A percentile compares a stretch with the other conserved stretches of the same genome.
Conservation (phyloP, 768 basidiomycete species). For the Daedaleopsis nitida region DNA sequence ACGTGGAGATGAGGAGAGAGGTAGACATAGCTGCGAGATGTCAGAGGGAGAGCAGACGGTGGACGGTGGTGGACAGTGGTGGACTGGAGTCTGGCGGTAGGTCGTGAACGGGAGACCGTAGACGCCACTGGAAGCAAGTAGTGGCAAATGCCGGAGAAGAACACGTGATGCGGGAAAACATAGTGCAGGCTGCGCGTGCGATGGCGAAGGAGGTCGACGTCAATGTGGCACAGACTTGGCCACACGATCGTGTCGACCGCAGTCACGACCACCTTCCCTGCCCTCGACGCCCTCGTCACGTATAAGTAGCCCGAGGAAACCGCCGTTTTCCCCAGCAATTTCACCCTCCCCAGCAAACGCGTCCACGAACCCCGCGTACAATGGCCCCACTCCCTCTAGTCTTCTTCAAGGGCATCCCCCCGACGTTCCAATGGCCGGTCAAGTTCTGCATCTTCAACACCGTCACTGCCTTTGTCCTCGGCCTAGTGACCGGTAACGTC, state of each 20-base stretch:
- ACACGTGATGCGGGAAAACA: neutral
- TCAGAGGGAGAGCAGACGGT: neutral
- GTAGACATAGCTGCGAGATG: conserved; percentile 40
- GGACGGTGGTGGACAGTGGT: neutral
- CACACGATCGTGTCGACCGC: neutral
- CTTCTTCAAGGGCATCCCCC: conserved; percentile 23
- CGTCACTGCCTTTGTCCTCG: conserved; percentile 53
- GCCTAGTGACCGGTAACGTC: conserved; percentile 74
- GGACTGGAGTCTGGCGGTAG: too few species aligned
- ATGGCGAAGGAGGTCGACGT: neutral
- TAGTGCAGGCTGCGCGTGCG: neutral
- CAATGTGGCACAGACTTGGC: too few species aligned
- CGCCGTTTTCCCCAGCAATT: neutral
- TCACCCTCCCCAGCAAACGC: neutral
- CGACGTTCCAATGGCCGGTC: conserved; percentile 52
- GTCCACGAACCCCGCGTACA: neutral
- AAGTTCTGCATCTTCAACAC: conserved; percentile 59
- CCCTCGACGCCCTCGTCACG: neutral
- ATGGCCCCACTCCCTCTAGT: conserved; percentile 21
- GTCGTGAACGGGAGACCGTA: neutral
- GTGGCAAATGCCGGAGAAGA: neutral
- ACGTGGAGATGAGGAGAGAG: conserved; percentile 59
- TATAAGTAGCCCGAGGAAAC: too few species aligned
- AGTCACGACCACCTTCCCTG: neutral
- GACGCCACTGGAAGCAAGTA: neutral